phyloP scores from a whole-genome alignment of 202 grass and related monocot species.

The Setaria italica region DNA sequence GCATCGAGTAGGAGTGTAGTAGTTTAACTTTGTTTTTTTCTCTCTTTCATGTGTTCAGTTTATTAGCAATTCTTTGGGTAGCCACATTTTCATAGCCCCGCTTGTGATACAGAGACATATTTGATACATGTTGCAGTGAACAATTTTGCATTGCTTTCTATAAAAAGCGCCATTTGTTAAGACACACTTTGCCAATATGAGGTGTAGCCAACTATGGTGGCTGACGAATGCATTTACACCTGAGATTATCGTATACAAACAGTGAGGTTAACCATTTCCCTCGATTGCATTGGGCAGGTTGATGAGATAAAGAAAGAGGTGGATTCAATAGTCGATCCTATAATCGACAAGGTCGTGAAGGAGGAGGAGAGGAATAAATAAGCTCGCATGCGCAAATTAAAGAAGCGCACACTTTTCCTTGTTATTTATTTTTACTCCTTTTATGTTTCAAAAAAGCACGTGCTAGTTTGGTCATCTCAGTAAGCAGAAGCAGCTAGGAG shows the following conservation, averaged over 20 bases:
- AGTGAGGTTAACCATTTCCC: background rate
- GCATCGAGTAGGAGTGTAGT: background rate
- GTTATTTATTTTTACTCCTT: background rate
- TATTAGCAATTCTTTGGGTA: background rate
- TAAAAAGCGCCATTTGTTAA: background rate
- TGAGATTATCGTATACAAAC: background rate
- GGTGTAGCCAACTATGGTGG: background rate
- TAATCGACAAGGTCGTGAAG: constrained; percentile 31
- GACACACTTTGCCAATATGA: background rate
- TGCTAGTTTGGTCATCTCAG: no score
- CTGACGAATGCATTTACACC: background rate
- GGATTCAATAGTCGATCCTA: constrained; percentile 56
- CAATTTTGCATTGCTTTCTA: background rate
- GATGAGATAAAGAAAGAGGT: constrained; percentile 60
- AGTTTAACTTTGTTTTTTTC: background rate
- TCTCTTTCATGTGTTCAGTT: background rate
- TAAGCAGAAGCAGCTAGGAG: no score
- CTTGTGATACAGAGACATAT: background rate
- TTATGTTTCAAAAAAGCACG: background rate
- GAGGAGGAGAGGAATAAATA: background rate
- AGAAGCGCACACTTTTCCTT: background rate
- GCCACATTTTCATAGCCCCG: background rate
- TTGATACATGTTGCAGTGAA: background rate
- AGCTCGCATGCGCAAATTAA: no score
- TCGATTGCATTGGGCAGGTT: constrained; percentile 38